Evolutionary conservation across 2,329 filamentous ascomycete species (phyloP), one percentile per base, ranked within the genome.

Genomic region (Fusarium virguliforme): DNA sequence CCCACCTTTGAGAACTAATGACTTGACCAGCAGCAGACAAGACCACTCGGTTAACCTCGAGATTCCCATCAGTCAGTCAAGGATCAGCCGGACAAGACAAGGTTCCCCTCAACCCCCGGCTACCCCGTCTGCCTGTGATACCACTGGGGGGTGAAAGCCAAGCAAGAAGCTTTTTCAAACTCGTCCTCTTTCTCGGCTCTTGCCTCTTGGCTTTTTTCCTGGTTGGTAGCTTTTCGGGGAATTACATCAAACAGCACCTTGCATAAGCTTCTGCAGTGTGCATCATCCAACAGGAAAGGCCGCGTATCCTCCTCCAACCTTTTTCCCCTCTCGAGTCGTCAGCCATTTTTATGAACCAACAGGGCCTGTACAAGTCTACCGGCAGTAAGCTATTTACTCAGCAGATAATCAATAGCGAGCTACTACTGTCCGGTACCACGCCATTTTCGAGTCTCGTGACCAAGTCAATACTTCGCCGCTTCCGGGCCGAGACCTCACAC

Each of bases 231-330:
- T n/a, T 12, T 22, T 38, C 34, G 30, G 8, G 32, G 50, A 40
- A 64, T 58, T 64, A 57, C 56, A 58, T 46, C 59, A 60, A 18
- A 60, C 40, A 43, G 32, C 18, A 18, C 8, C 30, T 30, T 63
- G 35, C 46, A 59, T 55, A 56, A 56, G 65, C 40, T 57, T 18
- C 34, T 43, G 38, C 37, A 8, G 43, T 58, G 32, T 58, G 40
- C 67, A 71, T 71, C 63, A 70, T 64, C 30, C 26, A 51, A 64
- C 67, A 70, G 55, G 40, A 64, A 38, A 68, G 64, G 67, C 43
- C 60, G 64, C 60, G 68, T 71, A 65, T 64, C 56, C 60, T 48
- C 51, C 32, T 38, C 32, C 22, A 54, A 43, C 30, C 40, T 26
- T 57, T 18, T 34, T 35, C 26, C 48, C 28, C 28, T 51, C 28